These are phyloP conservation scores for Solanum acaule DNA, from an alignment of 257 asterid genomes.

Conservation along the genomic window DNA sequence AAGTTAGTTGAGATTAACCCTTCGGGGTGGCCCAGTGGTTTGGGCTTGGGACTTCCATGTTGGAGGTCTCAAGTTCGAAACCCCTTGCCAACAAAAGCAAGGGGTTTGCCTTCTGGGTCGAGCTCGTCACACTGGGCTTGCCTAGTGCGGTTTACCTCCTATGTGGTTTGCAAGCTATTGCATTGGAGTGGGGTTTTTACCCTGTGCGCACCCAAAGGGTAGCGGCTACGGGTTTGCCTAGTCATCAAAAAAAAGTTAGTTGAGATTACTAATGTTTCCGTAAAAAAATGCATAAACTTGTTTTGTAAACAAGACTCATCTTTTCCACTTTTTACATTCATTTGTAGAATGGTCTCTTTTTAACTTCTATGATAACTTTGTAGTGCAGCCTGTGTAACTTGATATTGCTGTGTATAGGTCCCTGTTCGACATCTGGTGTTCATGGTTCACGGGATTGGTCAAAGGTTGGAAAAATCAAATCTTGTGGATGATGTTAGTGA, in stretches of 20 bases:
- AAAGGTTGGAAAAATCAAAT: conserved; percentile 93
- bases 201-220: no score
- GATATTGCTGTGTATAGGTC: conserved; percentile 43
- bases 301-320: neutral
- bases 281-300: neutral
- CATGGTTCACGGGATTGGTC: conserved; percentile 99
- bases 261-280: neutral
- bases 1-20: neutral
- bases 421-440: conserved; percentile 91
- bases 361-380: neutral
- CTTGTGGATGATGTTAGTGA: conserved; percentile 91
- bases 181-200: no score
- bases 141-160: no score
- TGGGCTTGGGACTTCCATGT: no score
- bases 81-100: no score
- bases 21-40: no score
- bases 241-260: neutral
- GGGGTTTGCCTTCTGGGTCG: no score
- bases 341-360: neutral
- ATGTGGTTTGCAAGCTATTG: no score
- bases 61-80: no score
- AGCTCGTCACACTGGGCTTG: no score
- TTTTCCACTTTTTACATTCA: neutral
- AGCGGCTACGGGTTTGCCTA: no score
- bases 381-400: neutral